Conservation (phyloP, 805 yeast genomes). For the Metschnikowia kunwiensis region DNA sequence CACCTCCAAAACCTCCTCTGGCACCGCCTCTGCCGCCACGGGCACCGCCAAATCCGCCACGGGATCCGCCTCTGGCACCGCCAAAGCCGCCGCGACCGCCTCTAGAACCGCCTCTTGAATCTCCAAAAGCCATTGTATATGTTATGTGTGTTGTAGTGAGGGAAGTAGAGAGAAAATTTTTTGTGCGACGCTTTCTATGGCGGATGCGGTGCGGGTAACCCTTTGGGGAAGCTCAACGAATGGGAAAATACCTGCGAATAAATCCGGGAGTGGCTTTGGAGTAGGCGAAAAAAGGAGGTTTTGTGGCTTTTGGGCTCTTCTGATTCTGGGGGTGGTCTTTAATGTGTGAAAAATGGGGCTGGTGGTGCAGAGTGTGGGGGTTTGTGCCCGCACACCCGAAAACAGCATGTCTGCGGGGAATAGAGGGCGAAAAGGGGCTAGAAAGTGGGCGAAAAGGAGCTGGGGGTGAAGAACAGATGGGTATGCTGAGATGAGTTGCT, state of each 20-base stretch:
- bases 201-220: conserved; percentile 21
- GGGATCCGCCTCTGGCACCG: conserved; percentile 20
- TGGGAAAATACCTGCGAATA: conserved; percentile 7
- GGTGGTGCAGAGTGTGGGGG: too few species aligned
- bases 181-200: conserved; percentile 11
- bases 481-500: too few species aligned
- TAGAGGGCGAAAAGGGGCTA: too few species aligned
- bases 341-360: too few species aligned
- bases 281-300: too few species aligned
- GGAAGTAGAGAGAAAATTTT: conserved; percentile 8
- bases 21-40: conserved; percentile 55
- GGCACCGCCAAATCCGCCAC: conserved; percentile 25
- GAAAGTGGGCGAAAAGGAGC: too few species aligned
- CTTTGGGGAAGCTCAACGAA: conserved; percentile 3
- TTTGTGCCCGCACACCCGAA: too few species aligned
- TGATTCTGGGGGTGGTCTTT: too few species aligned
- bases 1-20: conserved; percentile 41
- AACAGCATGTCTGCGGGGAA: too few species aligned
- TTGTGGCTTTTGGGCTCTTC: too few species aligned
- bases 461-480: too few species aligned
- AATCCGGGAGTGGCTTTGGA: too few species aligned
- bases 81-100: conserved; percentile 21
- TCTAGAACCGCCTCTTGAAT: conserved; percentile 22
- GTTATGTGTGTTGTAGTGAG: neutral
- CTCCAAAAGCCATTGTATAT: conserved; percentile 20